phyloP scores from a whole-genome alignment of 2,329 filamentous ascomycete species.

The Diaporthe vaccinii region DNA sequence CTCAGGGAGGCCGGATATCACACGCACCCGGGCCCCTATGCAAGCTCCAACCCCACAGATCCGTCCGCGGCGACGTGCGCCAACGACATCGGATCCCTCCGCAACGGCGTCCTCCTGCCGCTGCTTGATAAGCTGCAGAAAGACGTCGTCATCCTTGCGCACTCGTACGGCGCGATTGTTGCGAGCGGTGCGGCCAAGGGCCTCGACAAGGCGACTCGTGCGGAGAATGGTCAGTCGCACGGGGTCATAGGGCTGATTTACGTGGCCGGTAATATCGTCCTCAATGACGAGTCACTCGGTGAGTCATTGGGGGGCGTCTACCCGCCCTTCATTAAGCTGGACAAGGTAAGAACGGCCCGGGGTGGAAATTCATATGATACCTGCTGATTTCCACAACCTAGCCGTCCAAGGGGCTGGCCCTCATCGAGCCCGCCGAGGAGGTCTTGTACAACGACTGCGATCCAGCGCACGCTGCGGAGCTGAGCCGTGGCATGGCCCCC shows the following conservation, averaged over 20 bases:
- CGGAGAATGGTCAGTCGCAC: neutral
- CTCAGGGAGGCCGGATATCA: conserved; percentile 41
- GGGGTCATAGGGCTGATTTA: conserved; percentile 22
- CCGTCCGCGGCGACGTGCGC: conserved; percentile 32
- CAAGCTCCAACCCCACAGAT: conserved; percentile 44
- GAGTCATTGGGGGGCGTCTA: neutral
- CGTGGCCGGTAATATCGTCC: conserved; percentile 20
- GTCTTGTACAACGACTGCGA: conserved; percentile 33
- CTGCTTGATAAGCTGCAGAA: conserved; percentile 42
- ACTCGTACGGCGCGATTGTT: conserved; percentile 47
- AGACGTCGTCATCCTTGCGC: conserved; percentile 45
- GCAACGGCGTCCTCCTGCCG: conserved; percentile 8
- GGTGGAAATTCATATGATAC: neutral
- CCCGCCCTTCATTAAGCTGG: conserved; percentile 20
- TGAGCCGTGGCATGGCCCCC: conserved; percentile 7
- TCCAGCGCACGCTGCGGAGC: neutral
- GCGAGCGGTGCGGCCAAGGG: conserved; percentile 45
- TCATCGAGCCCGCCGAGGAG: conserved; percentile 23
- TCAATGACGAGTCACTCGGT: conserved; percentile 15
- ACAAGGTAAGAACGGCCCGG: neutral
- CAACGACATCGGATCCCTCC: conserved; percentile 14
- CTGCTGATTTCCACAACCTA: neutral
- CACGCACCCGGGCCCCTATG: conserved; percentile 44
- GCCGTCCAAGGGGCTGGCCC: conserved; percentile 12
- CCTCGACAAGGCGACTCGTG: conserved; percentile 44